Conservation (phyloP, 805 yeast genomes). For the Pichia occidentalis region DNA sequence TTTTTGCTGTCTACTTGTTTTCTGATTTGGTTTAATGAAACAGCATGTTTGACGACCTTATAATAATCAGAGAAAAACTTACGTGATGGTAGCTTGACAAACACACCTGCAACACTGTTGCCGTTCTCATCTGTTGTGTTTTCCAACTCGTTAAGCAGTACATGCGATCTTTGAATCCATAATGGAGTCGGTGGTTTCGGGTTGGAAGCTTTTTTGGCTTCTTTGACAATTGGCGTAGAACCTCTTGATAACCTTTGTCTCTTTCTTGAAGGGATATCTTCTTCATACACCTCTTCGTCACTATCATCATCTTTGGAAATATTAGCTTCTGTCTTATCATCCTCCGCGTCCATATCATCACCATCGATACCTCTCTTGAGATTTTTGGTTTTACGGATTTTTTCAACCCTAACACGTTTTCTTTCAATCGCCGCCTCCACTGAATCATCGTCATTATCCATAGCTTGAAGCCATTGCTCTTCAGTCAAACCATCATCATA, state of each 20-base stretch:
- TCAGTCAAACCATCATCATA: conserved; percentile 69
- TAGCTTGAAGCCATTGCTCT: conserved; percentile 72
- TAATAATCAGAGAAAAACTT: conserved; percentile 83
- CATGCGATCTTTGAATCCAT: conserved; percentile 13
- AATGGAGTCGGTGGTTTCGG: conserved; percentile 11
- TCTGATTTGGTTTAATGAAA: conserved; percentile 48
- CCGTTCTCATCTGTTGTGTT: conserved; percentile 40
- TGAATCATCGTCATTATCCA: conserved; percentile 65
- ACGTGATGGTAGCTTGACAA: conserved; percentile 67
- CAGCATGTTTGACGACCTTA: conserved; percentile 51
- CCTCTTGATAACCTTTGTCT: conserved; percentile 14
- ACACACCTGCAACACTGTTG: conserved; percentile 45
- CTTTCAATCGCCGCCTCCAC: conserved; percentile 54
- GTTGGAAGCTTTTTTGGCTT: conserved; percentile 8
- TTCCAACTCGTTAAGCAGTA: conserved; percentile 9
- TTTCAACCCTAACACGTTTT: conserved; percentile 36
- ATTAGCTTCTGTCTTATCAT: conserved; percentile 16
- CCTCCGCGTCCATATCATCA: conserved; percentile 3
- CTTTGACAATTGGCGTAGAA: conserved; percentile 12
- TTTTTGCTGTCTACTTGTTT: conserved; percentile 37
- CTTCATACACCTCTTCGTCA: conserved; percentile 13
- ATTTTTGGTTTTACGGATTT: conserved; percentile 30
- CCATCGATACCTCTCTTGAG: conserved; percentile 9
- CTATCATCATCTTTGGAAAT: conserved; percentile 20
- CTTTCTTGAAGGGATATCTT: conserved; percentile 11